Conservation (phyloP, 164 flowering plant species). For the Stephania japonica region DNA sequence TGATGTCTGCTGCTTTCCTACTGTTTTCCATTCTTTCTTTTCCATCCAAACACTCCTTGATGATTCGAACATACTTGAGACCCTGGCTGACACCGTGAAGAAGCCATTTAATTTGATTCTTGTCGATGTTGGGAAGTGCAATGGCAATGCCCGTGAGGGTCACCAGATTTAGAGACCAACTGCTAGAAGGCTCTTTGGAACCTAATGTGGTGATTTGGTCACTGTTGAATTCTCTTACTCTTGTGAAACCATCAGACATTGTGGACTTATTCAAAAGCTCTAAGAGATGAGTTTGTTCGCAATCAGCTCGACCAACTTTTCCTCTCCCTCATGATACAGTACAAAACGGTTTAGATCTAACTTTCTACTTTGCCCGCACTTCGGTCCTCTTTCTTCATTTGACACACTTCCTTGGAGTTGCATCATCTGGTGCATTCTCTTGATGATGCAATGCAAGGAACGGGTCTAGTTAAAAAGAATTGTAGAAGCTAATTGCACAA, state of each 20-base stretch:
- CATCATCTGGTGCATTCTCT: too few relatives aligned
- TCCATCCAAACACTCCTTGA: slow-evolving; percentile 35
- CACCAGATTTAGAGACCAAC: slow-evolving; percentile 68
- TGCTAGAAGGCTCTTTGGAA: slow-evolving; percentile 40
- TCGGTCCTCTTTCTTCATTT: slow-evolving; percentile 9
- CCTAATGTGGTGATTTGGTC: slow-evolving; percentile 32
- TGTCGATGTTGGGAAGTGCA: slow-evolving; percentile 37
- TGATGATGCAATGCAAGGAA: too few relatives aligned
- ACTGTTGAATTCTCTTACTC: slow-evolving; percentile 45
- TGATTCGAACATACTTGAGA: slow-evolving; percentile 29
- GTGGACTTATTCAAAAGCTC: slow-evolving; percentile 32
- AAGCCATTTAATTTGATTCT: slow-evolving; percentile 14
- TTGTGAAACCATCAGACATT: slow-evolving; percentile 29
- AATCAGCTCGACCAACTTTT: slow-evolving; percentile 33
- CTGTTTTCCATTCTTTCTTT: slow-evolving; percentile 18
- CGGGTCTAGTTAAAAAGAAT: too few relatives aligned
- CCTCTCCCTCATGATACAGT: slow-evolving; percentile 56
- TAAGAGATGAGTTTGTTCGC: slow-evolving; percentile 30
- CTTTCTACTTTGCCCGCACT: slow-evolving; percentile 1
- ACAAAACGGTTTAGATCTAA: slow-evolving; percentile 29
- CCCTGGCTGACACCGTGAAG: slow-evolving; percentile 36
- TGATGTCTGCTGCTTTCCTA: slow-evolving; percentile 45
- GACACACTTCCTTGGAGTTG: too few relatives aligned
- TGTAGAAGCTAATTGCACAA: too few relatives aligned
- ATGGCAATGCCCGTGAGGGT: slow-evolving; percentile 57